Base-by-base conservation (phyloP, 2,329 filamentous ascomycete species). In the Botryotinia narcissicola region DNA sequence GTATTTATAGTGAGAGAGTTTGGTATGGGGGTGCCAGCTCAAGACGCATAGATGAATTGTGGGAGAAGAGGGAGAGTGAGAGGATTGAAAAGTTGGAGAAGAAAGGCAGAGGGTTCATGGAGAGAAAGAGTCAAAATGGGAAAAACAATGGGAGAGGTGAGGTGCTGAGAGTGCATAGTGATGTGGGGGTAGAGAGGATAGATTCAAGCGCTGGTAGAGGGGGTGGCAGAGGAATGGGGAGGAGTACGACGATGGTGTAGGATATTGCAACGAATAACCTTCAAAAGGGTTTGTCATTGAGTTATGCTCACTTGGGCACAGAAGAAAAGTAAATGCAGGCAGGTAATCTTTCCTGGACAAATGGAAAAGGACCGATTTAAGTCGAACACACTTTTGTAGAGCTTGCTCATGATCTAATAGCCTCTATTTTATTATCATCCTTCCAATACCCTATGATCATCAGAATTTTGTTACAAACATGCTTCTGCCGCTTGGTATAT, bases 1-100 rank as follows among this genome's bases (percentile, higher is more conserved):
- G 90, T 42, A 88, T 95, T n/a, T 95, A 90, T 81, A 92, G 89
- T 78, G 86, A 91, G 48, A 87, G 87, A 60, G 88, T 94, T 25
- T 91, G 93, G 83, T 89, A 85, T 16, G 91, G 91, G 10, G 90
- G 90, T 75, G 75, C 74, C 20, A 78, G 75, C 71, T 71, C 75
- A 60, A 70, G 46, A 59, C 70, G 70, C n/a, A 75, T 79, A 10
- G 73, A 68, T 44, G 75, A 75, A n/a, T 70, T 79, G 61, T 74
- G 75, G 69, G 60, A 70, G 70, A 72, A 57, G 62, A 73, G 75
- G 67, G 67, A 70, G 60, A 61, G 54, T 51, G 73, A 61, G 69
- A 72, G 73, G 61, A 44, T 46, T 44, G 61, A 67, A 54, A 73
- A 46, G 18, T 57, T 51, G 46, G 63, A 32, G 32, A 70, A 40